Percentiles rank a stretch among this genome's conserved stretches.
phyloP scores from a whole-genome alignment of 2,329 filamentous ascomycete genomes.

The Xylaria sp. region DNA sequence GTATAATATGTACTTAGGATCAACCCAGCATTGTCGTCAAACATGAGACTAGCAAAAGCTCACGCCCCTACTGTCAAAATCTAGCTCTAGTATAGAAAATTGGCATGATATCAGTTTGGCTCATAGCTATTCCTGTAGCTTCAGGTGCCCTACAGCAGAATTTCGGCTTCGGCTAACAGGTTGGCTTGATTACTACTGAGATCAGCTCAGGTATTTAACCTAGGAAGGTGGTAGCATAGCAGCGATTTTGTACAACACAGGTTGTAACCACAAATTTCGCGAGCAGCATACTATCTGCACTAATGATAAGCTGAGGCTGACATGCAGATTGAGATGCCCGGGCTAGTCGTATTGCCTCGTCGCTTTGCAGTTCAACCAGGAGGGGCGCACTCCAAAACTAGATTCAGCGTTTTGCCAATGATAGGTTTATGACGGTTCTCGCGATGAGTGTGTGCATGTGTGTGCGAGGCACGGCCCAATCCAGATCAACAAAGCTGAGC shows the following conservation, averaged over 20 bases:
- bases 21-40: not conserved
- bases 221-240: not conserved
- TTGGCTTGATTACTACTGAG: not conserved
- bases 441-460: not conserved
- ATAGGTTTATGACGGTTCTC: not conserved
- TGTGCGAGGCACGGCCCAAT: not conserved
- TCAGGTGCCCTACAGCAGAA: not conserved
- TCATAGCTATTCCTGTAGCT: not conserved
- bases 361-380: not conserved
- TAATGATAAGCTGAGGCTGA: conserved; percentile 22
- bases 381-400: not conserved
- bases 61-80: not conserved
- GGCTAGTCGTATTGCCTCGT: conserved; percentile 2
- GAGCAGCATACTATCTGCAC: not conserved
- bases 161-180: not conserved
- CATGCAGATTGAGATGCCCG: not conserved
- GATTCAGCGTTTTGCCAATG: not conserved
- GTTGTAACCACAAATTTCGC: not conserved
- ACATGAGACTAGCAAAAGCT: not conserved
- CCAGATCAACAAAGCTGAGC: too few species aligned
- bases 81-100: not conserved
- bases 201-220: not conserved
- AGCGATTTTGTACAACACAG: not conserved
- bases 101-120: not conserved
- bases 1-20: not conserved